Evolutionary conservation across 805 yeast species (phyloP).

Genomic region (Saturnispora mendoncae): DNA sequence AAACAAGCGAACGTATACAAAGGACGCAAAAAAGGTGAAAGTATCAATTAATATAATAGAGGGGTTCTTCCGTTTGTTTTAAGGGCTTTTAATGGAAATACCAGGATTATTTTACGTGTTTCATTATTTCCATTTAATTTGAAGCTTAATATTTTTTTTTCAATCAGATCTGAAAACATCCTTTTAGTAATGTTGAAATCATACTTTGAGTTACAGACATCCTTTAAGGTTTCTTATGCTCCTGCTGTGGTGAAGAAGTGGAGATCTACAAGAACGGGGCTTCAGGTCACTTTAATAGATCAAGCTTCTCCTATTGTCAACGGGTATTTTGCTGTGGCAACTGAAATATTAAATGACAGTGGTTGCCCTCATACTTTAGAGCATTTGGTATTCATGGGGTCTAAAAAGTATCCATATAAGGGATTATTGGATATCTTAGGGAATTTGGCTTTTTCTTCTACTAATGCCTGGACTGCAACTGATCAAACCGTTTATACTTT

Average conservation of each 20-base stretch:
- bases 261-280: conserved; percentile 71
- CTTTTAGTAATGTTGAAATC: conserved; percentile 22
- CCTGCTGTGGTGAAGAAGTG: conserved; percentile 67
- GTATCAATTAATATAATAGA: no score
- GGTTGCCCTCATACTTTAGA: conserved; percentile 96
- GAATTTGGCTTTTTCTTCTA: conserved; percentile 69
- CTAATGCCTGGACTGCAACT: conserved; percentile 96
- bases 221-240: conserved; percentile 65
- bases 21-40: no score
- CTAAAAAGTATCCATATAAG: conserved; percentile 79
- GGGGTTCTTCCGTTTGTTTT: no score
- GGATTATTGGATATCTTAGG: conserved; percentile 86
- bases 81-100: no score
- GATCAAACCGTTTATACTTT: conserved; percentile 93
- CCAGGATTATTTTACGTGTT: no score
- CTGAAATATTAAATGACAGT: conserved; percentile 78
- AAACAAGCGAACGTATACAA: no score
- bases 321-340: conserved; percentile 94
- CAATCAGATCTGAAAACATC: not conserved
- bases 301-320: conserved; percentile 81
- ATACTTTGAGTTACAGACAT: conserved; percentile 34
- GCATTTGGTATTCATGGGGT: conserved; percentile 92
- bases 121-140: no score
- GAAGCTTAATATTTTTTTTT: not conserved
- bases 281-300: conserved; percentile 67